Percentiles rank a stretch among this genome's conserved stretches.
Conservation (phyloP, 2,329 filamentous ascomycete species). For the Fusarium mangiferae region DNA sequence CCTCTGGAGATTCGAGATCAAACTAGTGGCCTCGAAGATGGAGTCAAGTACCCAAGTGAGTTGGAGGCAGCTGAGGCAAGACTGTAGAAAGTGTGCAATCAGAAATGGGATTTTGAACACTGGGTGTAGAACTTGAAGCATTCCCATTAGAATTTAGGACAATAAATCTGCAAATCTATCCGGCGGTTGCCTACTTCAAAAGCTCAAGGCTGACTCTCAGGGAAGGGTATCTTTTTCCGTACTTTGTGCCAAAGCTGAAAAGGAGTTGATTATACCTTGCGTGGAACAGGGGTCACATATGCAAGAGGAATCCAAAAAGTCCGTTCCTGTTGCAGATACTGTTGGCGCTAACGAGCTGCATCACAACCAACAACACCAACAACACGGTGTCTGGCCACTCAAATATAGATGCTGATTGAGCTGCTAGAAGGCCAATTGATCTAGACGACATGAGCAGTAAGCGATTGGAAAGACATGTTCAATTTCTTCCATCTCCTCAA, state of each 20-base stretch:
- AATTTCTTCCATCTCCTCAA: neutral
- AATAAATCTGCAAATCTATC: neutral
- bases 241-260: neutral
- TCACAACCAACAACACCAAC: constrained; percentile 16
- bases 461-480: neutral
- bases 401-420: neutral
- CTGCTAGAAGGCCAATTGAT: neutral
- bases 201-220: neutral
- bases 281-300: neutral
- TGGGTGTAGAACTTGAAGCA: neutral
- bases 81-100: constrained; percentile 8
- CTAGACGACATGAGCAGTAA: neutral
- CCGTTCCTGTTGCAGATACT: constrained; percentile 14
- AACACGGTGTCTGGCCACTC: neutral
- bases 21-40: neutral
- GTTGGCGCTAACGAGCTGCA: constrained; percentile 24
- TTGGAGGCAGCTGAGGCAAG: constrained; percentile 35
- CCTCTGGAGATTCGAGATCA: constrained; percentile 23
- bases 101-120: neutral
- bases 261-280: neutral
- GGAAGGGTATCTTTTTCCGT: neutral
- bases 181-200: neutral
- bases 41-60: constrained; percentile 36
- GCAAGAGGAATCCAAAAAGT: neutral
- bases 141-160: neutral